A percentile compares a stretch with the other conserved stretches of the same genome.
Evolutionary conservation across 2,329 filamentous ascomycete species (phyloP).

Genomic region (Juglanconis juglandina): DNA sequence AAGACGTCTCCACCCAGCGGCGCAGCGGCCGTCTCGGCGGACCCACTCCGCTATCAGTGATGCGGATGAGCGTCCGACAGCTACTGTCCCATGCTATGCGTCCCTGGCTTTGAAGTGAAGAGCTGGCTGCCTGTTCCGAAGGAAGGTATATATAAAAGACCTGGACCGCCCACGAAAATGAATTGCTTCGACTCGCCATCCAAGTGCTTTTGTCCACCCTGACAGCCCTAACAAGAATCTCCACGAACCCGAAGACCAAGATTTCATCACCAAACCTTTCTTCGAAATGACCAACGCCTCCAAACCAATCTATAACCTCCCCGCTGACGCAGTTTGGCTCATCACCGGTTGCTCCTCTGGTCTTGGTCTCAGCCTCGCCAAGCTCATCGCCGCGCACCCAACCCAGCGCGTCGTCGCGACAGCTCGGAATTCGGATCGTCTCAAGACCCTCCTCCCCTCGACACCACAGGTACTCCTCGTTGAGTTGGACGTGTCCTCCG

Average conservation of each 20-base stretch:
- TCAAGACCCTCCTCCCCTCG: conserved; percentile 33
- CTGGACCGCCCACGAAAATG: background rate
- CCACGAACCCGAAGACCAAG: background rate
- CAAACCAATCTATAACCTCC: conserved; percentile 21
- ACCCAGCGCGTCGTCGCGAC: conserved; percentile 26
- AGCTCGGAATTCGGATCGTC: conserved; percentile 32
- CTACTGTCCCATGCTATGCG: too few relatives aligned
- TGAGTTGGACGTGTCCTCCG: conserved; percentile 41
- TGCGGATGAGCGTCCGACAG: background rate
- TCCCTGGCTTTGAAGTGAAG: background rate
- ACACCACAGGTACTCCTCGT: conserved; percentile 35
- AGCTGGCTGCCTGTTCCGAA: background rate
- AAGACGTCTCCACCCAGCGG: background rate
- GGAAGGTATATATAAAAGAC: background rate
- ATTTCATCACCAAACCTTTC: background rate
- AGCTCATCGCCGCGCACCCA: conserved; percentile 22
- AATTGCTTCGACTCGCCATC: background rate
- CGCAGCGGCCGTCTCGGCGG: background rate
- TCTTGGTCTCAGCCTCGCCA: conserved; percentile 25
- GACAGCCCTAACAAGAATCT: background rate
- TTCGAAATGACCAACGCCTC: background rate
- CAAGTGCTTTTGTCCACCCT: background rate
- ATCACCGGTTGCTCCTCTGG: conserved; percentile 32
- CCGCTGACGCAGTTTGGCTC: conserved; percentile 37
- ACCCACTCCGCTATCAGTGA: background rate